phyloP scores from a whole-genome alignment of 805 yeast genomes.

The Wickerhamomyces chambardii region DNA sequence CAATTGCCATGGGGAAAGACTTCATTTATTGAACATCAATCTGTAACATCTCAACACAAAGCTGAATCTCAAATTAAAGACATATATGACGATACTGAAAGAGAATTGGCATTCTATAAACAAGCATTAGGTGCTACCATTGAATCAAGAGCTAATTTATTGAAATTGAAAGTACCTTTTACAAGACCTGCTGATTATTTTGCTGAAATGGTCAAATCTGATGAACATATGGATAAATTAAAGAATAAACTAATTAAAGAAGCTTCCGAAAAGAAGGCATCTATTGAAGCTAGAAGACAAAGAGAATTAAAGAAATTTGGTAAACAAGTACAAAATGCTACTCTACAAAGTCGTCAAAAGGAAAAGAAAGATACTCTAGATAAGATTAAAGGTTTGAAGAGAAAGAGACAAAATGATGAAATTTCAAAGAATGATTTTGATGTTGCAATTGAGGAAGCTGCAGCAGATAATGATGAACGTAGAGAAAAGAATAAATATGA shows the following conservation, averaged over 20 bases:
- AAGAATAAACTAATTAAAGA: constrained; percentile 75
- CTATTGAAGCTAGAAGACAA: constrained; percentile 91
- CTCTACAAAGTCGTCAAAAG: constrained; percentile 87
- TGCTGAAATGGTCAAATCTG: constrained; percentile 98
- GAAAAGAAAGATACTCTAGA: constrained; percentile 88
- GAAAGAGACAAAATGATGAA: constrained; percentile 76
- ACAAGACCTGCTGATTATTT: constrained; percentile 92
- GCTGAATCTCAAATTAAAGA: constrained; percentile 69
- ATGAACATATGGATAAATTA: constrained; percentile 95
- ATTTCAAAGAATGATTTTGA: constrained; percentile 71
- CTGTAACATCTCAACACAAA: constrained; percentile 49
- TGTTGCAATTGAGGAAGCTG: constrained; percentile 84
- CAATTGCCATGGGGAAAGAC: constrained; percentile 50
- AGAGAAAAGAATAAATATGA: constrained; percentile 21
- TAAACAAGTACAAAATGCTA: constrained; percentile 92
- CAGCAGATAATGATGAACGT: constrained; percentile 31
- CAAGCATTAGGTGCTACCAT: constrained; percentile 85
- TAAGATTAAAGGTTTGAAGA: constrained; percentile 82
- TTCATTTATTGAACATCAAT: constrained; percentile 79
- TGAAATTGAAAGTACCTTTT: constrained; percentile 74
- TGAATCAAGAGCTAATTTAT: constrained; percentile 56
- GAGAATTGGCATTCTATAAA: constrained; percentile 92
- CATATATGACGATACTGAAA: constrained; percentile 89
- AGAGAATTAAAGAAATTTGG: constrained; percentile 94
- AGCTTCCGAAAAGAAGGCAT: constrained; percentile 77